These are phyloP conservation scores for Pholiota microspora DNA, from an alignment of 768 basidiomycete genomes.

Conservation along the genomic window DNA sequence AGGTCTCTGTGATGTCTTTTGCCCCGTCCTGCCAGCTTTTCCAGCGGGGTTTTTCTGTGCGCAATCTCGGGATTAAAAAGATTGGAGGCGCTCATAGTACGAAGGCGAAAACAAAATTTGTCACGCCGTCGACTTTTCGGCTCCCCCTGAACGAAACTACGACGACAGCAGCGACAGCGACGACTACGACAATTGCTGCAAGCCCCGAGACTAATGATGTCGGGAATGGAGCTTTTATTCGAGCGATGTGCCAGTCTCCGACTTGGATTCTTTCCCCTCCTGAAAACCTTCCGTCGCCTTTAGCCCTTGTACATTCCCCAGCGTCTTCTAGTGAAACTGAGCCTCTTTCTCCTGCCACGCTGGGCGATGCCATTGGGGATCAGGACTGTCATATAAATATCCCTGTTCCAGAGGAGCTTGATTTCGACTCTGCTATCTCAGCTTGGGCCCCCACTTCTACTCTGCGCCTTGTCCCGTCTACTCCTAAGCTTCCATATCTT, in stretches of 20 bases:
- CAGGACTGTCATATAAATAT: constrained; percentile 20
- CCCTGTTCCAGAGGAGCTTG: constrained; percentile 20
- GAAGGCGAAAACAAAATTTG: constrained; percentile 9
- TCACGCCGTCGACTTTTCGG: neutral
- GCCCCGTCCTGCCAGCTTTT: constrained; percentile 22
- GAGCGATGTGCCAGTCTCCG: constrained; percentile 25
- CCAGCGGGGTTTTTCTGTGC: constrained; percentile 19
- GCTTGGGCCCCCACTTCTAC: constrained; percentile 21
- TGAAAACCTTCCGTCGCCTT: constrained; percentile 24
- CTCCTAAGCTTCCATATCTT: constrained; percentile 6
- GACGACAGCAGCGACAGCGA: neutral
- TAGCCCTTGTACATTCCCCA: constrained; percentile 19
- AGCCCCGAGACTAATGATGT: constrained; percentile 11
- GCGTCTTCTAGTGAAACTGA: constrained; percentile 13
- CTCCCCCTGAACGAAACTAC: neutral
- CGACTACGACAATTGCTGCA: neutral
- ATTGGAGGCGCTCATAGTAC: constrained; percentile 9
- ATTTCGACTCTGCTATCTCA: constrained; percentile 12
- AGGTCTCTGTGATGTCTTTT: constrained; percentile 21
- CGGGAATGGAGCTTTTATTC: constrained; percentile 22
- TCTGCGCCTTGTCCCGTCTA: constrained; percentile 21
- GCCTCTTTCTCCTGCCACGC: constrained; percentile 23
- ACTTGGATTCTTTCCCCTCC: constrained; percentile 27
- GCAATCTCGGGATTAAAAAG: constrained; percentile 17
- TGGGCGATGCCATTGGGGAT: constrained; percentile 14